Base-by-base conservation (phyloP, 2,329 filamentous ascomycete species). In the Trichoderma breve region DNA sequence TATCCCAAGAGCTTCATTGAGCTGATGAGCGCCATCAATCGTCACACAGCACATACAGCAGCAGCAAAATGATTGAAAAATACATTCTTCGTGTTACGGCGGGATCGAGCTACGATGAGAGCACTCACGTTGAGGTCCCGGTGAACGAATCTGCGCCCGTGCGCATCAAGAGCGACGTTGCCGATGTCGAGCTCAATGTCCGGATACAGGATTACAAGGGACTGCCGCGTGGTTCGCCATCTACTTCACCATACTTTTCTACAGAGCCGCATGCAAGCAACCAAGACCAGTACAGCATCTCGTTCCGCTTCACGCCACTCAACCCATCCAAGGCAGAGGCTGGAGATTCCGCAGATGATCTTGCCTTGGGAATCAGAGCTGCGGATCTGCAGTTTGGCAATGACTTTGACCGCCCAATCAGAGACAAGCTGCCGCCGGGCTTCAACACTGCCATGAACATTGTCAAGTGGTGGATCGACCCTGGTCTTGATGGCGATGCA, bases 371-470 rank as follows among this genome's bases (percentile, higher is more conserved):
- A 43, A 90, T 97, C 71, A 85, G 86, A 3, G 94, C 89, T 58
- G 82, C 88, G 30, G 90, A 97, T 74, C 85, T 99, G 3, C 90
- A 98, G 69, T 97, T 97, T 77, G 96, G 95, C 55, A 98, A 98
- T 80, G 94, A 98, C 84, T 98, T 98, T 79, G 95, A 97, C 78
- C 89, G 92, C 65, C 93, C 96, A 0, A 96, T 99, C 76, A 89
- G 94, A 34, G 92, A 97, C 79, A 89, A 91, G 18, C 85, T 99
- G 2, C 95, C 96, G 0, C 93, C 93, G 0, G 94, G 95, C 0
- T 97, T 97, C 81, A 90, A 89, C 78, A 91, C 93, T 11, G 95
- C 94, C 0, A 90, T 98, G 81, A 91, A 90, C 67, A 91, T 97
- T 57, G 93, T 97, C 32, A 93, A 93, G 76, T 97, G 93, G 92